Conservation (phyloP, 2,329 filamentous ascomycete genomes). For the Coniochaeta sp. region DNA sequence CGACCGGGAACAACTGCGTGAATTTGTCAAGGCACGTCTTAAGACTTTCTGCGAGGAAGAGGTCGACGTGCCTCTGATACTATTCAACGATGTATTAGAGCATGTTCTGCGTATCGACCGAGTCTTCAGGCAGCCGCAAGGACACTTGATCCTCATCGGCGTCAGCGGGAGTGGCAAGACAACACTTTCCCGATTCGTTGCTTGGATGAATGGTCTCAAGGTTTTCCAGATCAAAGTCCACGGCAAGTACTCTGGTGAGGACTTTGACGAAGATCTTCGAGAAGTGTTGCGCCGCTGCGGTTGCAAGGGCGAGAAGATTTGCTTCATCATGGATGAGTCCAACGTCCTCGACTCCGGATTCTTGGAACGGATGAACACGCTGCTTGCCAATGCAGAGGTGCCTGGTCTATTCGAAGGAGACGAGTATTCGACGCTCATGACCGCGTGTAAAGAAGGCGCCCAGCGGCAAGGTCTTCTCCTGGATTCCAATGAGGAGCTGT, state of each 20-base stretch:
- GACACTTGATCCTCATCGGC: slow-evolving; percentile 95
- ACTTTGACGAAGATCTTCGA: slow-evolving; percentile 96
- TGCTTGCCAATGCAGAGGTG: slow-evolving; percentile 98
- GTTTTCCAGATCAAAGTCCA: slow-evolving; percentile 99
- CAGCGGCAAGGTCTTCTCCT: slow-evolving; percentile 91
- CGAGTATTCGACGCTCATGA: slow-evolving; percentile 97
- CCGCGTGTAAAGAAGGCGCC: slow-evolving; percentile 95
- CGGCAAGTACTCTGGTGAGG: slow-evolving; percentile 94
- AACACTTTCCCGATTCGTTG: slow-evolving; percentile 93
- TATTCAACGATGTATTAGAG: slow-evolving; percentile 99
- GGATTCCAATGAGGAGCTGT: slow-evolving; percentile 97
- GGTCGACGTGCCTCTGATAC: slow-evolving; percentile 92
- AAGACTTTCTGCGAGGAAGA: slow-evolving; percentile 99
- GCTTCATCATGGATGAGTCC: slow-evolving; percentile 99
- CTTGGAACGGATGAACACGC: slow-evolving; percentile 97
- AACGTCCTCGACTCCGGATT: slow-evolving; percentile 99
- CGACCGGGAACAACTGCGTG: slow-evolving; percentile 86
- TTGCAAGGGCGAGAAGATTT: slow-evolving; percentile 98
- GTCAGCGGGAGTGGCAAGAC: slow-evolving; percentile 99
- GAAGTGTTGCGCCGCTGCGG: slow-evolving; percentile 89
- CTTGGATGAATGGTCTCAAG: slow-evolving; percentile 99
- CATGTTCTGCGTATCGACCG: slow-evolving; percentile 97
- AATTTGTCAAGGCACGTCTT: slow-evolving; percentile 94
- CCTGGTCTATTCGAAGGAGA: slow-evolving; percentile 99
- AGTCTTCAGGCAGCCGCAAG: slow-evolving; percentile 96